These are phyloP conservation scores for Bipolaris cookei DNA, from an alignment of 2,329 filamentous ascomycete species.

Conservation along the genomic window DNA sequence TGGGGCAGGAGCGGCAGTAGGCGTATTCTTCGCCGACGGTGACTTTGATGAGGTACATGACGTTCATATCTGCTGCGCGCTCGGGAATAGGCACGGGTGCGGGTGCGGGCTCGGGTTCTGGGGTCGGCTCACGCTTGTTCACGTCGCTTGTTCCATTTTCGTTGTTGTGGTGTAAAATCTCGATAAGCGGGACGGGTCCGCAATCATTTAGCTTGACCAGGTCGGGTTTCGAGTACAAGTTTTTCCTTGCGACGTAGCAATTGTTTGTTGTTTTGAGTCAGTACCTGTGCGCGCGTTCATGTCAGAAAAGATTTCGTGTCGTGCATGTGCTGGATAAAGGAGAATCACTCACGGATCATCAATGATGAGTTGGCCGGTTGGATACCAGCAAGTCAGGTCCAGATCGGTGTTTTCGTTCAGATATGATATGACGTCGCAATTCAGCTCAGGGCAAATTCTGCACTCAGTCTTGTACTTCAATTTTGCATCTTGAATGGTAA, in stretches of 20 bases:
- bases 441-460: conserved; percentile 29
- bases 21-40: conserved; percentile 41
- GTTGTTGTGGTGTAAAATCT: conserved; percentile 28
- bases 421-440: conserved; percentile 31
- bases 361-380: conserved; percentile 33
- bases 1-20: conserved; percentile 29
- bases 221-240: conserved; percentile 34
- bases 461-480: conserved; percentile 40
- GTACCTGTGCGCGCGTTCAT: conserved; percentile 16
- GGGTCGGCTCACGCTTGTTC: conserved; percentile 17
- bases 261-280: conserved; percentile 43
- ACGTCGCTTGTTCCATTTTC: conserved; percentile 32
- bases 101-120: neutral
- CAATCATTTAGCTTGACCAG: conserved; percentile 35
- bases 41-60: conserved; percentile 37
- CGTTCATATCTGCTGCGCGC: neutral
- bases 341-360: conserved; percentile 33
- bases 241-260: conserved; percentile 39
- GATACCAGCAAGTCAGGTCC: conserved; percentile 39
- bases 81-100: neutral
- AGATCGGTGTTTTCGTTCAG: conserved; percentile 36
- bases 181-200: conserved; percentile 38
- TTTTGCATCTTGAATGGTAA: conserved; percentile 34
- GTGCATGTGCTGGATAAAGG: neutral
- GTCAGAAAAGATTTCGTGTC: neutral